Evolutionary conservation across 1,284 basidiomycete genomes (phyloP).

Genomic region (Leccinum griseonigrum): DNA sequence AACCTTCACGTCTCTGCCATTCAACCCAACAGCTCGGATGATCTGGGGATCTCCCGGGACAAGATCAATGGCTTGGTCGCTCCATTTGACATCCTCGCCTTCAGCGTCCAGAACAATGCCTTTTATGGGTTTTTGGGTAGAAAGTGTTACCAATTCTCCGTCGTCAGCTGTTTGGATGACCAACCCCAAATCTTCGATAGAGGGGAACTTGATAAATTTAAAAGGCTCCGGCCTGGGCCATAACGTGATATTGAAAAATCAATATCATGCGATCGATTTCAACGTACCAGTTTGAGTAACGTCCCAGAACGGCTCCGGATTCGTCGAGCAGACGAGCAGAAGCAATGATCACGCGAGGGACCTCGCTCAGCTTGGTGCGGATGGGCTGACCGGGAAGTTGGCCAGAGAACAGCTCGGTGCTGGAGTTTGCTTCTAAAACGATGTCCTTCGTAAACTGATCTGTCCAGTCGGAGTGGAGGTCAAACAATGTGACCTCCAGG

Average conservation of each 20-base stretch:
- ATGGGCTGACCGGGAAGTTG: constrained; percentile 65
- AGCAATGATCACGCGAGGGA: constrained; percentile 69
- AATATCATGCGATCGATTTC: constrained; percentile 6
- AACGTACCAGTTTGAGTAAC: constrained; percentile 75
- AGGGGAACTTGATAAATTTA: constrained; percentile 84
- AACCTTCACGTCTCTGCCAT: constrained; percentile 59
- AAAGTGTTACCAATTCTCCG: constrained; percentile 62
- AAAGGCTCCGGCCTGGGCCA: constrained; percentile 79
- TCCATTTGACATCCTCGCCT: constrained; percentile 72
- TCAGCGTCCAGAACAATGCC: constrained; percentile 79
- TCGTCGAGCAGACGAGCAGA: constrained; percentile 69
- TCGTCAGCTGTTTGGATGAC: constrained; percentile 49
- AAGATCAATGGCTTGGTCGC: constrained; percentile 86
- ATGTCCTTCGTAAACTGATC: constrained; percentile 51
- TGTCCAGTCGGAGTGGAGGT: constrained; percentile 61
- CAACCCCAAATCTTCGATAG: constrained; percentile 55
- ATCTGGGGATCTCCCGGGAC: constrained; percentile 79
- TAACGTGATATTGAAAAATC: constrained; percentile 12
- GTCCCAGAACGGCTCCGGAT: constrained; percentile 59
- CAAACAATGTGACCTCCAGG: constrained; percentile 70
- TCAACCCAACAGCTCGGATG: constrained; percentile 61
- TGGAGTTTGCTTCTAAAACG: constrained; percentile 68
- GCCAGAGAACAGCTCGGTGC: constrained; percentile 78
- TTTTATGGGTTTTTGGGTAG: constrained; percentile 73
- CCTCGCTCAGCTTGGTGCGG: constrained; percentile 64